phyloP scores from a whole-genome alignment of 108 stramenopile genomes.

The Cyclostephanos tholiformis region DNA sequence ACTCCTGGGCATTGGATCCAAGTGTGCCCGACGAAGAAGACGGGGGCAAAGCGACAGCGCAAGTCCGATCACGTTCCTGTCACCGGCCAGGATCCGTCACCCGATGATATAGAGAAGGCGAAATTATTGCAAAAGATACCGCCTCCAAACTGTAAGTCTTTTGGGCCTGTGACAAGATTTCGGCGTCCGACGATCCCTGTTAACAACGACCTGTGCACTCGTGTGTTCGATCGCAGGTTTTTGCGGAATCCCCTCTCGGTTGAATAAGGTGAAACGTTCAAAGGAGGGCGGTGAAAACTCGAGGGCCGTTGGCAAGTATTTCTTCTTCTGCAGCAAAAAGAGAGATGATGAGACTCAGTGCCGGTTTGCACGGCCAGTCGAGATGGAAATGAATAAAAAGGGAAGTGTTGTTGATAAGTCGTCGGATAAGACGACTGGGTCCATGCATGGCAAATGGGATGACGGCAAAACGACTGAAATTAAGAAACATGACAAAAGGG shows the following conservation, averaged over 20 bases:
- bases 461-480: slow-evolving; percentile 9
- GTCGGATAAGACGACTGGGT: slow-evolving; percentile 8
- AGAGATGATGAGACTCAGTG: slow-evolving; percentile 66
- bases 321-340: slow-evolving; percentile 72
- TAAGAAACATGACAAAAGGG: slow-evolving; percentile 8
- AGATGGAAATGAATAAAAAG: slow-evolving; percentile 52
- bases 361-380: slow-evolving; percentile 70
- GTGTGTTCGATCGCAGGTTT: slow-evolving; percentile 23
- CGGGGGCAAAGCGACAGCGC: slow-evolving; percentile 23
- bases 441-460: slow-evolving; percentile 13
- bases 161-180: background rate
- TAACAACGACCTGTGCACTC: background rate
- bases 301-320: slow-evolving; percentile 74
- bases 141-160: slow-evolving; percentile 59
- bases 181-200: background rate
- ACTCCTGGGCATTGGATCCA: slow-evolving; percentile 78
- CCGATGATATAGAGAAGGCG: slow-evolving; percentile 64
- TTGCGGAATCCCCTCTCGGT: slow-evolving; percentile 65
- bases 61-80: slow-evolving; percentile 56
- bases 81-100: slow-evolving; percentile 72
- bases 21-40: slow-evolving; percentile 63
- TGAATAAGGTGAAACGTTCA: slow-evolving; percentile 74
- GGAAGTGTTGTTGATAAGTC: slow-evolving; percentile 4
- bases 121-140: slow-evolving; percentile 56
- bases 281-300: slow-evolving; percentile 57